Conservation (phyloP, 2,329 filamentous ascomycete species). For the Xylariaceae sp. region DNA sequence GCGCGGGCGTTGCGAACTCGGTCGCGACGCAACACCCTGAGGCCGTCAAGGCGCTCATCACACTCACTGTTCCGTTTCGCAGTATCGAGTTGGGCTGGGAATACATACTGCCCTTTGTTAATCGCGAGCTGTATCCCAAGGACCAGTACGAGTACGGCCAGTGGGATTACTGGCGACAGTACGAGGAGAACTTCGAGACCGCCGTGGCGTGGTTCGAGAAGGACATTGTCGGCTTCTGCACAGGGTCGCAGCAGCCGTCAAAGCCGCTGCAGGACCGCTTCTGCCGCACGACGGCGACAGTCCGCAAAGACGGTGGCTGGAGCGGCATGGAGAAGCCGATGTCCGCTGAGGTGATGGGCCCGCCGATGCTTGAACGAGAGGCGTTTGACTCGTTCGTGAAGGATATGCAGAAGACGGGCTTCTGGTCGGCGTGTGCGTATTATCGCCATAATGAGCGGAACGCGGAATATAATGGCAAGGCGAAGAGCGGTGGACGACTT, state of each 20-base stretch:
- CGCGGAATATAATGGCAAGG: conserved; percentile 32
- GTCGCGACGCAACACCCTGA: conserved; percentile 30
- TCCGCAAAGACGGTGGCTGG: conserved; percentile 16
- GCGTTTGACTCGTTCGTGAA: conserved; percentile 20
- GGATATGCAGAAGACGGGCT: conserved; percentile 38
- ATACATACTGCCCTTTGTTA: conserved; percentile 32
- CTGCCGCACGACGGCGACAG: neutral
- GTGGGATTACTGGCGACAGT: conserved; percentile 31
- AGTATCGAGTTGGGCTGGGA: conserved; percentile 39
- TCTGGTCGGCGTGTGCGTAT: conserved; percentile 25
- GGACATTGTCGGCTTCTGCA: conserved; percentile 18
- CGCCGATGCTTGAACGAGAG: conserved; percentile 13
- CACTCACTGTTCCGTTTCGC: conserved; percentile 38
- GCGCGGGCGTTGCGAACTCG: conserved; percentile 26
- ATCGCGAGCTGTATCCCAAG: conserved; percentile 42
- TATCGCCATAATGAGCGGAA: conserved; percentile 43
- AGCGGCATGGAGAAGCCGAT: conserved; percentile 5
- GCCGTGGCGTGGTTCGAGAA: conserved; percentile 17
- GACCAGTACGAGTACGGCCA: conserved; percentile 36
- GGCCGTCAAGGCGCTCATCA: conserved; percentile 23
- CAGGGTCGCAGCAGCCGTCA: conserved; percentile 7
- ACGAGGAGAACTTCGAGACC: conserved; percentile 27
- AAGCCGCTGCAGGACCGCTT: conserved; percentile 30
- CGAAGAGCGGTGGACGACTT: conserved; percentile 31
- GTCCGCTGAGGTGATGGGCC: neutral